Conservation (phyloP, 1,284 basidiomycete species). For the Xerocomus minutiporus region DNA sequence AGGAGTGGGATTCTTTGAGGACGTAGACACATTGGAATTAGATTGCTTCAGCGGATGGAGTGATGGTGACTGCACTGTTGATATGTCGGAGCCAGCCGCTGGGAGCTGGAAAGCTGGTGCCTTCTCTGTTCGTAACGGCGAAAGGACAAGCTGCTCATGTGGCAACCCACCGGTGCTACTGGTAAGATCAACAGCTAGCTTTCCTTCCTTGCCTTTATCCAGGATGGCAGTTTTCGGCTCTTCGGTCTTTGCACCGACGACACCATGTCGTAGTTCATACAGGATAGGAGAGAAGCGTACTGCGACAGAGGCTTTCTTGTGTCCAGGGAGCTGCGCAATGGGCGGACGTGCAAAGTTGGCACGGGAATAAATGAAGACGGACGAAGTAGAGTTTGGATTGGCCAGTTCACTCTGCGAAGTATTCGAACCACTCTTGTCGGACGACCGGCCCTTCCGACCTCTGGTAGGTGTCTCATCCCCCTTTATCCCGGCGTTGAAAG, state of each 20-base stretch:
- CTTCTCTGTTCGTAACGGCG: constrained; percentile 20
- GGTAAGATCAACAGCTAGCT: constrained; percentile 57
- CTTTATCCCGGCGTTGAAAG: constrained; percentile 34
- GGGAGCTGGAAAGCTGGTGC: constrained; percentile 38
- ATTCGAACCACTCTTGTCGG: constrained; percentile 33
- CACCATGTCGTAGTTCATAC: constrained; percentile 75
- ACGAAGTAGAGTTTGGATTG: constrained; percentile 43
- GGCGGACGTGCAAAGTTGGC: constrained; percentile 90
- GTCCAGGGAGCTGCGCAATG: constrained; percentile 91
- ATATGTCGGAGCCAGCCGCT: constrained; percentile 17
- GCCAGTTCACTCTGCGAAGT: constrained; percentile 19
- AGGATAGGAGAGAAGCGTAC: constrained; percentile 92
- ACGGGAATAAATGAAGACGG: constrained; percentile 94
- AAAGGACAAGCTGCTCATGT: constrained; percentile 12
- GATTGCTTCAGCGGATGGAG: constrained; percentile 49
- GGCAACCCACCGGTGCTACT: constrained; percentile 25
- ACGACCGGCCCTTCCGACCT: constrained; percentile 51
- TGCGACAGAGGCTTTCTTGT: constrained; percentile 92
- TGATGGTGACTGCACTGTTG: constrained; percentile 46
- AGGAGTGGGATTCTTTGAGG: constrained; percentile 47
- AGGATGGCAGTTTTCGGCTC: constrained; percentile 51
- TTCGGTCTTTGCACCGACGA: constrained; percentile 39
- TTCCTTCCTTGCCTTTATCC: constrained; percentile 68
- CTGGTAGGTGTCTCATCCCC: constrained; percentile 45
- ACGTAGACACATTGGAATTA: constrained; percentile 47